Percentiles rank a stretch among this genome's conserved stretches.
phyloP scores from a whole-genome alignment of 1,284 basidiomycete genomes.

The Hemileccinum hortonii region DNA sequence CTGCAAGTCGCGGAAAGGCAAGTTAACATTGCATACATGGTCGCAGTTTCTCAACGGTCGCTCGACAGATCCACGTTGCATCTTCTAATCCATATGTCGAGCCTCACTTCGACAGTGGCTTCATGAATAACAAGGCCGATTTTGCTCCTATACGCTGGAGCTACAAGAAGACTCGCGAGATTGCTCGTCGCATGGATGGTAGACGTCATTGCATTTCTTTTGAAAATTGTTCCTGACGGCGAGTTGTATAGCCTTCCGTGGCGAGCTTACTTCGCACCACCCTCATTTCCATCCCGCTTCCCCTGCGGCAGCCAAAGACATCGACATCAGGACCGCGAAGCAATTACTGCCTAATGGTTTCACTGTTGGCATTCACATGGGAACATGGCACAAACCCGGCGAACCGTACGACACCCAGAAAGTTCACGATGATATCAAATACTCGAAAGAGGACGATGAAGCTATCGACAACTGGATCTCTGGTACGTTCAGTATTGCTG shows the following conservation, averaged over 20 bases:
- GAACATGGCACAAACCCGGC: conserved; percentile 60
- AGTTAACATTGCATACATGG: conserved; percentile 5
- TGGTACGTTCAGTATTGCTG: conserved; percentile 18
- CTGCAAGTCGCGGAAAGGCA: conserved; percentile 64
- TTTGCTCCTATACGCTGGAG: conserved; percentile 75
- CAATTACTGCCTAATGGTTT: conserved; percentile 58
- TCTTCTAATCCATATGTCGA: conserved; percentile 61
- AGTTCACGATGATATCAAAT: conserved; percentile 64
- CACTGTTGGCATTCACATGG: conserved; percentile 74
- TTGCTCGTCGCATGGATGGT: conserved; percentile 73
- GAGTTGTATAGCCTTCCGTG: conserved; percentile 53
- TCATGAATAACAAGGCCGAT: conserved; percentile 76
- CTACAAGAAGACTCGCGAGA: conserved; percentile 72
- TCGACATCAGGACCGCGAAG: conserved; percentile 69
- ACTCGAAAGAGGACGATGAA: conserved; percentile 62
- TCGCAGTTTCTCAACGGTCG: conserved; percentile 4
- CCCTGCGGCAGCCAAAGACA: conserved; percentile 56
- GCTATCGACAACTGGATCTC: conserved; percentile 70
- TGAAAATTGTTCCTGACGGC: background rate
- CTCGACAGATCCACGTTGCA: conserved; percentile 58
- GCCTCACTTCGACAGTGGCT: conserved; percentile 67
- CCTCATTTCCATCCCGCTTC: conserved; percentile 72
- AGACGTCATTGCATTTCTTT: conserved; percentile 3
- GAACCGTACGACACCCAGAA: conserved; percentile 56
- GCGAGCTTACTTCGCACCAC: conserved; percentile 69